These are phyloP conservation scores for Exobasidium rhododendri DNA, from an alignment of 1,284 basidiomycete species.

Conservation along the genomic window DNA sequence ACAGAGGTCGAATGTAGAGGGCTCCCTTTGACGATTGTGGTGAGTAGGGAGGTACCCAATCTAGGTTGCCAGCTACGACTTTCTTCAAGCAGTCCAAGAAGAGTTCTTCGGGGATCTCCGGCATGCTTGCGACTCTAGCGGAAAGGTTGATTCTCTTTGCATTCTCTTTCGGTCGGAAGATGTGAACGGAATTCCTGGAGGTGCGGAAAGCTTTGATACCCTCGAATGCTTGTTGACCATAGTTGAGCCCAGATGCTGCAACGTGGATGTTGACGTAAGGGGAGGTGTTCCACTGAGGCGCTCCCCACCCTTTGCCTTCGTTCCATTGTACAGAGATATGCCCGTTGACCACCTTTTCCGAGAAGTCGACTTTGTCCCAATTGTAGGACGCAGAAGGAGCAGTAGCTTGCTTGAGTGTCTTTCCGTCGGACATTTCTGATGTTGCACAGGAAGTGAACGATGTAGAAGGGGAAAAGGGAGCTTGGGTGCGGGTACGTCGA, in stretches of 20 bases:
- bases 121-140: slow-evolving; percentile 50
- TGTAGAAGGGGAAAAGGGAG: too few species aligned
- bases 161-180: slow-evolving; percentile 56
- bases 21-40: slow-evolving; percentile 38
- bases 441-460: too few species aligned
- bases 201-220: slow-evolving; percentile 53
- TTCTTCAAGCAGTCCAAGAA: slow-evolving; percentile 43
- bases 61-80: slow-evolving; percentile 53
- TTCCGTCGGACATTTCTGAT: too few species aligned
- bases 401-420: slow-evolving; percentile 21
- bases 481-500: too few species aligned
- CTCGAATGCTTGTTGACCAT: slow-evolving; percentile 53
- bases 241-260: slow-evolving; percentile 53
- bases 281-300: slow-evolving; percentile 39
- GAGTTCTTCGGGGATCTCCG: slow-evolving; percentile 38
- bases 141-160: slow-evolving; percentile 46
- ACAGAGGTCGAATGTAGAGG: slow-evolving; percentile 46
- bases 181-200: slow-evolving; percentile 37
- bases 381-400: slow-evolving; percentile 24
- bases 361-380: slow-evolving; percentile 36
- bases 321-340: slow-evolving; percentile 31
- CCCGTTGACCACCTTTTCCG: slow-evolving; percentile 35
- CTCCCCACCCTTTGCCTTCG: slow-evolving; percentile 33
- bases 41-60: slow-evolving; percentile 52
- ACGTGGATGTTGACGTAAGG: slow-evolving; percentile 50